Evolutionary conservation across 2,329 filamentous ascomycete genomes (phyloP).

Genomic region (Ramularia endophylla): DNA sequence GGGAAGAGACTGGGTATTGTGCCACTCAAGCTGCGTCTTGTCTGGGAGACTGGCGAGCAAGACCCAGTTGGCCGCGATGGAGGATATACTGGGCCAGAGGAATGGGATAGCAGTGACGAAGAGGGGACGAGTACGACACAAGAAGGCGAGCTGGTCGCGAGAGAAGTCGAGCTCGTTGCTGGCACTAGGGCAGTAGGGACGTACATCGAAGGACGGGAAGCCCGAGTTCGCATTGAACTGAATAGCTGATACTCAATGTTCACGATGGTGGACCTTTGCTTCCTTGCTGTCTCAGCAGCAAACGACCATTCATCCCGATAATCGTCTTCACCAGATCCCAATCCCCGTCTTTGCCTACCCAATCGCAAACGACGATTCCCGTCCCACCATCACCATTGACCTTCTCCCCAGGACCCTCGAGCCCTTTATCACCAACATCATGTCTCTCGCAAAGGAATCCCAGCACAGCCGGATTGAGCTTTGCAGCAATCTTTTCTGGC

Average conservation of each 20-base stretch:
- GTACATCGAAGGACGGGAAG: slow-evolving; percentile 69
- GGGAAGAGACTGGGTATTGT: slow-evolving; percentile 61
- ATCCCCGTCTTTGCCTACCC: slow-evolving; percentile 79
- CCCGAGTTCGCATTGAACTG: slow-evolving; percentile 56
- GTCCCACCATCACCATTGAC: slow-evolving; percentile 54
- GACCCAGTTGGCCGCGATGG: slow-evolving; percentile 64
- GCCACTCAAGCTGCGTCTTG: slow-evolving; percentile 59
- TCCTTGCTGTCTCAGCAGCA: slow-evolving; percentile 20
- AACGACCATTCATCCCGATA: slow-evolving; percentile 70
- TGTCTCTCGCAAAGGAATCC: slow-evolving; percentile 53
- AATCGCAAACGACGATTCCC: slow-evolving; percentile 87
- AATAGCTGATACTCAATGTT: too few relatives aligned
- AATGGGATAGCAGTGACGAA: slow-evolving; percentile 39
- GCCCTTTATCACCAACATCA: slow-evolving; percentile 29
- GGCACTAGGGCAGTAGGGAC: slow-evolving; percentile 78
- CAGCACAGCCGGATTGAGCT: slow-evolving; percentile 72
- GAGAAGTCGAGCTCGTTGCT: slow-evolving; percentile 73
- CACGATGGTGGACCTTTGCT: background rate
- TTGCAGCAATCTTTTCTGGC: slow-evolving; percentile 85
- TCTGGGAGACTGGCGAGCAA: slow-evolving; percentile 90
- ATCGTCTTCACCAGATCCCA: slow-evolving; percentile 88
- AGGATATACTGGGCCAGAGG: slow-evolving; percentile 34
- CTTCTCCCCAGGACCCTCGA: slow-evolving; percentile 22
- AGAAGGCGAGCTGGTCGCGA: slow-evolving; percentile 60
- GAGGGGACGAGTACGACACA: slow-evolving; percentile 30